phyloP scores from a whole-genome alignment of 73 alveolate species.

The Symbiodinium pilosum region DNA sequence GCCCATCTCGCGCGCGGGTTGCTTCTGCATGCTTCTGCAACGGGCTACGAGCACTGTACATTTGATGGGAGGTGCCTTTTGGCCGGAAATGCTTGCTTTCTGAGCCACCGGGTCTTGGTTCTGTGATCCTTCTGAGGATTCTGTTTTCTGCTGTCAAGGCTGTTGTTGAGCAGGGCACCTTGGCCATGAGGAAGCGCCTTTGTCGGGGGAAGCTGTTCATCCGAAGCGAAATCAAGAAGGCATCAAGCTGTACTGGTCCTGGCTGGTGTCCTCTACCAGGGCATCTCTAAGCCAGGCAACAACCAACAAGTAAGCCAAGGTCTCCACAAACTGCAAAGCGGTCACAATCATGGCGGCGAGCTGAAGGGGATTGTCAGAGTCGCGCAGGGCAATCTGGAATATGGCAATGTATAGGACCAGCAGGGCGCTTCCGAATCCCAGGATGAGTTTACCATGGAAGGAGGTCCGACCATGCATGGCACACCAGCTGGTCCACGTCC shows the following conservation, averaged over 20 bases:
- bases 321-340: constrained; percentile 35
- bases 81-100: no score
- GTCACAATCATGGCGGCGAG: constrained; percentile 50
- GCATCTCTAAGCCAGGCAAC: constrained; percentile 69
- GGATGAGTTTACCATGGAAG: constrained; percentile 16
- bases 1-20: no score
- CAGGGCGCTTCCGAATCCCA: constrained; percentile 27
- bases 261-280: constrained; percentile 30
- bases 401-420: background rate
- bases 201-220: no score
- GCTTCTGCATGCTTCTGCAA: no score
- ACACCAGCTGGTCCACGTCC: constrained; percentile 62
- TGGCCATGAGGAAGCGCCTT: no score
- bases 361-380: constrained; percentile 6
- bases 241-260: constrained; percentile 19
- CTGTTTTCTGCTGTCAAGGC: no score
- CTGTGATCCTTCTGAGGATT: no score
- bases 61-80: no score
- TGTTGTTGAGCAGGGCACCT: no score
- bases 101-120: no score
- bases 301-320: constrained; percentile 29
- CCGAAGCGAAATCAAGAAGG: no score
- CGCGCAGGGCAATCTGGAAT: constrained; percentile 13
- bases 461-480: constrained; percentile 39
- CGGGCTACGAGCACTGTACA: no score